Evolutionary conservation across 2,329 filamentous ascomycete genomes (phyloP), one percentile per base, ranked within the genome.

Genomic region (Colletotrichum euphorbiae): DNA sequence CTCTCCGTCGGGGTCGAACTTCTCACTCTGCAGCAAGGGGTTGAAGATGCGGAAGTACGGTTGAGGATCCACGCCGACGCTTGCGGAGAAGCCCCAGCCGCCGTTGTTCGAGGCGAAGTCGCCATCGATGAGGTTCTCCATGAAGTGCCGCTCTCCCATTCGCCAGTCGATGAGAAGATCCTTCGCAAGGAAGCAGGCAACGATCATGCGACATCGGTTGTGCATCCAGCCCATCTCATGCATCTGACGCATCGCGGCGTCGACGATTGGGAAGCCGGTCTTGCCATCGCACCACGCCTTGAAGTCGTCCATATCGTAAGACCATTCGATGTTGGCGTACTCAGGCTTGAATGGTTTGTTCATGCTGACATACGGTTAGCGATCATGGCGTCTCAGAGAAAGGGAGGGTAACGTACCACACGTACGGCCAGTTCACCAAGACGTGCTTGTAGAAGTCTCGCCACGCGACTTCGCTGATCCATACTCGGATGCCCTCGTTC

Each of bases 11-110:
- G 86, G 82, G 75, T 97, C 94, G 73, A 97, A 97, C 78, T 91
- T 94, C 83, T 96, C 92, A 72, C 91, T 93, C 81, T 97, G 94
- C 17, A 93, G 80, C 50, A 93, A 77, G 0, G 94, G 94, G 74
- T 97, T 97, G 80, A 97, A 97, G 58, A 97, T 92, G 6, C 93
- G 86, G 71, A 97, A 97, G 76, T 97, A 97, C 0, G 94, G 93
- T 78, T 97, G 92, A 1, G 93, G 92, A 77, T 97, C 93, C 6
- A 94, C 92, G 1, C 93, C 91, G 0, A 90, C 90, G 17, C 85
- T 88, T 4, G 90, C 89, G 24, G 84, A 79, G 70, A 82, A 82
- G 1, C 80, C 87, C 85, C 86, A 88, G 3, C 86, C 86, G 31
- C 86, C 84, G 70, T 92, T 93, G 77, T 95, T 95, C 66, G 87